Base-by-base conservation (phyloP, 164 flowering plant genomes). In the Piper longum region DNA sequence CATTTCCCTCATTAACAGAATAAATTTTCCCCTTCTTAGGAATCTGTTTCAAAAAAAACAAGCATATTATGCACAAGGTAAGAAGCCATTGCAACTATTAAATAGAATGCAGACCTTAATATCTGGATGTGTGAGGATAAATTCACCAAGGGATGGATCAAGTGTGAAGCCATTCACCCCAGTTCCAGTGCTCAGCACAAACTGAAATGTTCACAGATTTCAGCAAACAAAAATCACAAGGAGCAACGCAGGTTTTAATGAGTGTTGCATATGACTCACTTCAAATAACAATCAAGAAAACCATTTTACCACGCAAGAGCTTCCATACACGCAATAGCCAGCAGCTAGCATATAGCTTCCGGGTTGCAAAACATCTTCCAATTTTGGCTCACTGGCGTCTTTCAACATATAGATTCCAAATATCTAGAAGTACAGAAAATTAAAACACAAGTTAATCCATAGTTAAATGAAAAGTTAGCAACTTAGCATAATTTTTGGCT, bases 291-390 rank as follows among this genome's bases (percentile, higher is more conserved):
- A 16, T 54, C 9, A 13, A 56, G 56, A 67, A 18, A 48, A 42
- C 39, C 43, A 60, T 18, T 61, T 59, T 87, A 87, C 95, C 87
- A 77, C 85, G 88, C 99, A 95, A 65, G 96, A 95, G 76, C 97
- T 95, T 67, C 99, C 99, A 72, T 95, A 95, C 99, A 95, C 87
- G 81, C 99, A 95, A 69, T 95, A 95, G 41, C 99, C 99, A 72
- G 99, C 99, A 43, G 99, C 99, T 55, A 88, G 26, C 97, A 95
- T 80, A 64, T 85, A 77, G 72, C 79, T 87, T 68, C 99, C 99
- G 60, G 99, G 87, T 79, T 80, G 85, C 82, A 90, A 69, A 26
- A 91, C 99, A 75, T 88, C 93, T 26, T 82, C 84, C 13, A 90
- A 57, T 63, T 74, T 75, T 69, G 95, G 91, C 60, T 88, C 83